Evolutionary conservation across 2,329 filamentous ascomycete genomes (phyloP), one percentile per base, ranked within the genome.

Genomic region (Epichloe coenophiala): DNA sequence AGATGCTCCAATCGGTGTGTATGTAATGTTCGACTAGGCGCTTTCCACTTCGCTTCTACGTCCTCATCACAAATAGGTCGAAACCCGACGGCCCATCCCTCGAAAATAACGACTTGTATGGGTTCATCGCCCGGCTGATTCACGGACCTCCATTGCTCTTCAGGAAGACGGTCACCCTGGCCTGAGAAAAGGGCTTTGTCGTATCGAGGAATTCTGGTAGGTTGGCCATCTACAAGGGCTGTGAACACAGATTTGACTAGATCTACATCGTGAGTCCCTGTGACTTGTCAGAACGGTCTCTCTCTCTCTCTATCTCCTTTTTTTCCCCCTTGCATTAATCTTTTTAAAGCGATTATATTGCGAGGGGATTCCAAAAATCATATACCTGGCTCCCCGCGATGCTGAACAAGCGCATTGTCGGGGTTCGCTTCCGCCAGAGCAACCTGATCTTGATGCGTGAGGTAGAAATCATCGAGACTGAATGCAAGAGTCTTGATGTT

Each of bases 11-110:
- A 68, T 13, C 61, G 60, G 61, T 81, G 73, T 52, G 55, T 65
- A 58, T 64, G 68, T 43, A 74, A 72, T 36, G 64, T 78, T 63
- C 63, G 78, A 65, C 63, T 74, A 57, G 67, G 68, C 48, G 70
- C 67, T 64, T 74, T 76, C 61, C 72, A 70, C 57, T 73, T 73
- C 4, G 80, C 63, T 31, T 74, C 72, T 4, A 78, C 63, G 5
- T 75, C 71, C n/a, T 68, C 62, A 0, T 74, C 65, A 33, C 69
- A 59, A 12, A 90, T 65, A 0, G 84, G 66, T 5, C 82, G 80
- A 68, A 95, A 95, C 3, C 88, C 90, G 12, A 95, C 81, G 64
- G 85, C 93, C 90, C 89, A 95, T 17, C 90, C 89, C 65, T 96
- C 89, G 55, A 95, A 82, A 48, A 95, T 78, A 21, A 95, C 75